Conservation (phyloP, 805 yeast species). For the Teunomyces stri region DNA sequence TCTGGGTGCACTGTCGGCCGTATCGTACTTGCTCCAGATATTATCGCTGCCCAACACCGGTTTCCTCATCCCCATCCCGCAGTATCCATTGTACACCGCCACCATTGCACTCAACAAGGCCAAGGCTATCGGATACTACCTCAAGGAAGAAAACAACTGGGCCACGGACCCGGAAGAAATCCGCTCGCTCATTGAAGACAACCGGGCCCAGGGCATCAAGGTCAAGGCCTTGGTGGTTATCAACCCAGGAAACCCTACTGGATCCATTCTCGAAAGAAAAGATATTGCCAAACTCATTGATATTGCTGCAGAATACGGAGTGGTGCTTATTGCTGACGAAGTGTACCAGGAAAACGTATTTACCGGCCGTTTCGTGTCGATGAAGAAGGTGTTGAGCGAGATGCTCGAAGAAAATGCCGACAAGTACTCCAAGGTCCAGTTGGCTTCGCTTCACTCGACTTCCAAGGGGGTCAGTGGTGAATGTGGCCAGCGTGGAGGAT, state of each 20-base stretch:
- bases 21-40: constrained; percentile 70
- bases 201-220: constrained; percentile 50
- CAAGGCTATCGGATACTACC: constrained; percentile 79
- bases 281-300: constrained; percentile 70
- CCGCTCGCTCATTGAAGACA: constrained; percentile 48
- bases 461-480: constrained; percentile 98
- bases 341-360: constrained; percentile 95
- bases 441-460: constrained; percentile 94
- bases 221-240: constrained; percentile 86
- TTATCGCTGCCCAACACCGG: constrained; percentile 65
- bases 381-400: constrained; percentile 73
- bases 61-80: constrained; percentile 92
- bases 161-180: constrained; percentile 70
- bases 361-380: constrained; percentile 76
- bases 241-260: constrained; percentile 99
- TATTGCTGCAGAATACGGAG: constrained; percentile 80
- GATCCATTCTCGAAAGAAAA: constrained; percentile 66
- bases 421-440: constrained; percentile 67
- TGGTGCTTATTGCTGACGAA: constrained; percentile 93
- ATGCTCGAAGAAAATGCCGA: constrained; percentile 55
- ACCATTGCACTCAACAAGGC: constrained; percentile 81
- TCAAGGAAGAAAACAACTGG: constrained; percentile 84
- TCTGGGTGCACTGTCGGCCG: constrained; percentile 94
- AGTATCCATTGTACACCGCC: constrained; percentile 97
- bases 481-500: constrained; percentile 99